phyloP scores from a whole-genome alignment of 441 rosid species.

The Euphorbia corollata region DNA sequence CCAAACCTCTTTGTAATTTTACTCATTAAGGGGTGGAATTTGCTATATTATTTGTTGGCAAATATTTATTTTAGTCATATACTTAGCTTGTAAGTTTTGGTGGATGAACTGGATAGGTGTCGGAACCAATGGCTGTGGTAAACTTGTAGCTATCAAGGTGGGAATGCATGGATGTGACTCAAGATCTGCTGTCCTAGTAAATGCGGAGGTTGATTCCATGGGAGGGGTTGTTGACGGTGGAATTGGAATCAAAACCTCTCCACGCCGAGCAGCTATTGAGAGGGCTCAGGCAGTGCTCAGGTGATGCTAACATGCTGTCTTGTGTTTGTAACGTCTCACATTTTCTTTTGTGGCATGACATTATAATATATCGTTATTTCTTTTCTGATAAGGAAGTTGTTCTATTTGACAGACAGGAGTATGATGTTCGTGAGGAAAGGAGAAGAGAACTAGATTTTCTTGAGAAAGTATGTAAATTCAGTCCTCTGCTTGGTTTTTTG shows the following conservation, averaged over 20 bases:
- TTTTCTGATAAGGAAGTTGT: conserved; percentile 8
- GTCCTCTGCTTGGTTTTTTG: conserved; percentile 22
- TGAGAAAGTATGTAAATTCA: conserved; percentile 68
- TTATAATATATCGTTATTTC: background rate
- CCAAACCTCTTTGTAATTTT: background rate
- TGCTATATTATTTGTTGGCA: background rate
- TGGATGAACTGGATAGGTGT: conserved; percentile 22
- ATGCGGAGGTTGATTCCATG: conserved; percentile 99
- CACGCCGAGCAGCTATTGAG: conserved; percentile 78
- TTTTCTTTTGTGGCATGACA: conserved; percentile 5
- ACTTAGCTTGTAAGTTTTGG: conserved; percentile 9
- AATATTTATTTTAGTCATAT: conserved; percentile 9
- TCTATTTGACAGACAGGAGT: conserved; percentile 71
- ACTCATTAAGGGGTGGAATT: background rate
- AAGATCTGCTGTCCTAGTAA: conserved; percentile 56
- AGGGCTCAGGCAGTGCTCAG: conserved; percentile 96
- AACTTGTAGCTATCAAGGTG: conserved; percentile 32
- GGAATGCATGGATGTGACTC: conserved; percentile 79
- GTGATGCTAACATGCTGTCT: conserved; percentile 35
- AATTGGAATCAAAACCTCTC: conserved; percentile 88
- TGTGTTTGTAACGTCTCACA: conserved; percentile 11
- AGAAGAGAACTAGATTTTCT: conserved; percentile 94
- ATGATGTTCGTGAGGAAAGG: conserved; percentile 95
- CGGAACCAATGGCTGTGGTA: conserved; percentile 36
- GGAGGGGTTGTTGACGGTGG: conserved; percentile 97